Conservation (phyloP, 1,284 basidiomycete species). For the Cryptococcus hybrid region DNA sequence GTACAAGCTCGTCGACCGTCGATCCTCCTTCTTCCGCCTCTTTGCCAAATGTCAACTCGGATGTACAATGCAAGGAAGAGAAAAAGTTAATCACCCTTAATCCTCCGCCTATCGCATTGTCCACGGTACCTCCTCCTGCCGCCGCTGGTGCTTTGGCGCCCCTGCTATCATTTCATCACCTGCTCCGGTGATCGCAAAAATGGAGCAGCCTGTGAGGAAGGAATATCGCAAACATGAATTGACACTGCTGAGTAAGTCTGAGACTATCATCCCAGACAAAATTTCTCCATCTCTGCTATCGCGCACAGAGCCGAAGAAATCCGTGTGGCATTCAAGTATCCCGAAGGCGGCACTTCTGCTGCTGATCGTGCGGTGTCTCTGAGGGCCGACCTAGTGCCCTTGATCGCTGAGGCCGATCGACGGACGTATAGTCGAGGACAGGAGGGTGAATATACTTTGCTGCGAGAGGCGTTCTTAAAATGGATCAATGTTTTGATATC, state of each 20-base stretch:
- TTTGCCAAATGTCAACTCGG: background rate
- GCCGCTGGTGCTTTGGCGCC: background rate
- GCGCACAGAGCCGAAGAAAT: conserved; percentile 34
- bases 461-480: conserved; percentile 43
- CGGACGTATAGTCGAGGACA: conserved; percentile 32
- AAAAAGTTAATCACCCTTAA: background rate
- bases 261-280: conserved; percentile 25
- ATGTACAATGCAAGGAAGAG: conserved; percentile 6
- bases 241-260: conserved; percentile 14
- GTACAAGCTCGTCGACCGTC: background rate
- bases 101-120: conserved; percentile 25
- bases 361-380: conserved; percentile 44
- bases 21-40: conserved; percentile 4
- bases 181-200: background rate
- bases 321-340: conserved; percentile 32
- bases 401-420: conserved; percentile 45
- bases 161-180: background rate
- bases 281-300: conserved; percentile 19
- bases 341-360: conserved; percentile 25
- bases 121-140: conserved; percentile 14
- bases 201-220: conserved; percentile 1
- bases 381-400: conserved; percentile 39
- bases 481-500: conserved; percentile 47
- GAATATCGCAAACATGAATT: conserved; percentile 10
- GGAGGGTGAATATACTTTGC: conserved; percentile 25